Conservation (phyloP, 2,329 filamentous ascomycete species). For the Cladosporium cucumerinum region DNA sequence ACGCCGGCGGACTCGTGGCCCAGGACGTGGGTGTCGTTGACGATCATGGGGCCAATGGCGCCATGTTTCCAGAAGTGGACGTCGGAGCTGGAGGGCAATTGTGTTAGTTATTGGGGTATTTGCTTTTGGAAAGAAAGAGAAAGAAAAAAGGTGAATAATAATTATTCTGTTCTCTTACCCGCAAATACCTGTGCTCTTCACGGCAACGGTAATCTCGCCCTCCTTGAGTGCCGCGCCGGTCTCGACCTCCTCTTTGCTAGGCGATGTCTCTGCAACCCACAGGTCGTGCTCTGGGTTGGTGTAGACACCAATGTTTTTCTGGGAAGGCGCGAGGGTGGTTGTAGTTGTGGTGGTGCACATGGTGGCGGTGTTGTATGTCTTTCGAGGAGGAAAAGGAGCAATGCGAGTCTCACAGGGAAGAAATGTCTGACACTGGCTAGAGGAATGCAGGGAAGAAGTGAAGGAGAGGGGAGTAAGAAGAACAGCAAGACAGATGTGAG, state of each 20-base stretch:
- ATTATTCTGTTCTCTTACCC: constrained; percentile 67
- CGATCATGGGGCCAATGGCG: constrained; percentile 94
- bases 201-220: constrained; percentile 81
- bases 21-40: constrained; percentile 81
- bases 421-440: background rate
- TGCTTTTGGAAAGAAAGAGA: background rate
- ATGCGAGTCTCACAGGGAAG: background rate
- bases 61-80: constrained; percentile 97
- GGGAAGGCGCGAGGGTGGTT: constrained; percentile 50
- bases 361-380: background rate
- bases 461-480: background rate
- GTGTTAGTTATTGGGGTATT: constrained; percentile 6
- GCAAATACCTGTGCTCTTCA: constrained; percentile 95
- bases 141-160: no score
- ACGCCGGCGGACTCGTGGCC: constrained; percentile 89
- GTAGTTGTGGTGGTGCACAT: constrained; percentile 15
- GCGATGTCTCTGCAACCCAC: constrained; percentile 78
- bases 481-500: background rate
- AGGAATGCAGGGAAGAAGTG: background rate
- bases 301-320: constrained; percentile 92
- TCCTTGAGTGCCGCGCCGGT: constrained; percentile 66
- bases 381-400: background rate
- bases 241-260: constrained; percentile 70
- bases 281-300: constrained; percentile 91
- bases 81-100: constrained; percentile 62